Conservation (phyloP, 2,329 filamentous ascomycete species). For the Lasiodiplodia sp. region DNA sequence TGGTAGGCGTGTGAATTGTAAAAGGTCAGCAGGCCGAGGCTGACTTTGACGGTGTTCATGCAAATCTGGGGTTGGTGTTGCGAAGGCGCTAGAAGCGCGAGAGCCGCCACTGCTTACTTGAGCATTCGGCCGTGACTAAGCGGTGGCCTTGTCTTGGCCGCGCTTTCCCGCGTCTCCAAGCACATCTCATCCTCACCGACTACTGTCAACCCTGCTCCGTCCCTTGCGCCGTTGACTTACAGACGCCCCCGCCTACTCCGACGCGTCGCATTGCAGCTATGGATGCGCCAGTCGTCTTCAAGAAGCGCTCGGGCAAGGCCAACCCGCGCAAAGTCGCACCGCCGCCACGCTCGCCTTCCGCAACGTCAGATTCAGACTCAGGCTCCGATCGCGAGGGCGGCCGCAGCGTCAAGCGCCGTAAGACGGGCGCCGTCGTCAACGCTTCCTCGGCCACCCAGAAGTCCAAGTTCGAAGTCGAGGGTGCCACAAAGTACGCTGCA, state of each 20-base stretch:
- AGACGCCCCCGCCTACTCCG: not conserved
- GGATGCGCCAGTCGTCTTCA: constrained; percentile 72
- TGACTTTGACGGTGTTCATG: constrained; percentile 14
- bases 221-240: not conserved
- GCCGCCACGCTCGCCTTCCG: constrained; percentile 64
- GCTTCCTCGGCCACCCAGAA: constrained; percentile 66
- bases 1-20: not conserved
- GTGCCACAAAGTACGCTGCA: constrained; percentile 64
- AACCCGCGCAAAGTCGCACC: constrained; percentile 84
- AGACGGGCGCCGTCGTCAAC: constrained; percentile 72
- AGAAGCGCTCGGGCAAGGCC: constrained; percentile 80
- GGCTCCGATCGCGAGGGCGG: constrained; percentile 80
- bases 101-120: not conserved
- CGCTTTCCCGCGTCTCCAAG: not conserved
- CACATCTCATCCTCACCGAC: not conserved
- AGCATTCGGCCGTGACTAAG: constrained; percentile 15
- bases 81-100: constrained; percentile 5
- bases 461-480: constrained; percentile 47
- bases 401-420: constrained; percentile 79
- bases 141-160: not conserved
- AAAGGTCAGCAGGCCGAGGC: not conserved
- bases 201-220: not conserved
- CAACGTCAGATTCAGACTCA: constrained; percentile 65
- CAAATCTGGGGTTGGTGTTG: constrained; percentile 6
- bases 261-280: constrained; percentile 32